Percentiles rank a stretch among this genome's conserved stretches.
phyloP scores from a whole-genome alignment of 257 asterid genomes.

The Rubia yunnanensis region DNA sequence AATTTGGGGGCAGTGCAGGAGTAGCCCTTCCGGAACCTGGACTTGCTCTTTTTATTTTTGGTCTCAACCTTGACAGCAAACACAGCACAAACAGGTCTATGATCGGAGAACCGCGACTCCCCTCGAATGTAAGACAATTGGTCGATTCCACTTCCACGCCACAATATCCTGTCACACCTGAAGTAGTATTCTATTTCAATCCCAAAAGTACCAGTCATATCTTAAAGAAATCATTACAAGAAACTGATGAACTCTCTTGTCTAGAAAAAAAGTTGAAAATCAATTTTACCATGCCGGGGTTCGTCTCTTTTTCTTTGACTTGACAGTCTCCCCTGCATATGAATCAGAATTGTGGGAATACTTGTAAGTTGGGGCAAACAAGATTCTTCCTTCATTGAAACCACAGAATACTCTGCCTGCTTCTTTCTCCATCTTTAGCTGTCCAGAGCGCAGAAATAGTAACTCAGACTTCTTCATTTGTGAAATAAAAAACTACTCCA shows the following conservation, averaged over 20 bases:
- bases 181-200: background rate
- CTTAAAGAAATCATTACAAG: too few relatives aligned
- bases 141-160: slow-evolving; percentile 66
- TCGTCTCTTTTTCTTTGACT: slow-evolving; percentile 77
- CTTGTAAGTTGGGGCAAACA: slow-evolving; percentile 87
- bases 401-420: slow-evolving; percentile 81
- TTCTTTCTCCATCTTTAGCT: slow-evolving; percentile 69
- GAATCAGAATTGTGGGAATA: slow-evolving; percentile 73
- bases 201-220: too few relatives aligned
- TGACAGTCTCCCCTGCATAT: slow-evolving; percentile 67
- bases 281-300: slow-evolving; percentile 76
- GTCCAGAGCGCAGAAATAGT: background rate
- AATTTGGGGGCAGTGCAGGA: slow-evolving; percentile 42
- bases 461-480: background rate
- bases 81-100: slow-evolving; percentile 70
- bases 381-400: slow-evolving; percentile 77
- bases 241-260: too few relatives aligned
- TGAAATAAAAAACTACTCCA: too few relatives aligned
- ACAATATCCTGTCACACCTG: slow-evolving; percentile 89
- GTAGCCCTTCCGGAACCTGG: slow-evolving; percentile 52
- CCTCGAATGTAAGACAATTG: slow-evolving; percentile 66
- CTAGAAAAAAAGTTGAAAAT: too few relatives aligned
- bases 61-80: slow-evolving; percentile 56
- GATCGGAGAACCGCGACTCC: slow-evolving; percentile 83
- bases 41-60: slow-evolving; percentile 21